phyloP scores from a whole-genome alignment of 345 rosid species.

The Eucalyptus cloeziana region DNA sequence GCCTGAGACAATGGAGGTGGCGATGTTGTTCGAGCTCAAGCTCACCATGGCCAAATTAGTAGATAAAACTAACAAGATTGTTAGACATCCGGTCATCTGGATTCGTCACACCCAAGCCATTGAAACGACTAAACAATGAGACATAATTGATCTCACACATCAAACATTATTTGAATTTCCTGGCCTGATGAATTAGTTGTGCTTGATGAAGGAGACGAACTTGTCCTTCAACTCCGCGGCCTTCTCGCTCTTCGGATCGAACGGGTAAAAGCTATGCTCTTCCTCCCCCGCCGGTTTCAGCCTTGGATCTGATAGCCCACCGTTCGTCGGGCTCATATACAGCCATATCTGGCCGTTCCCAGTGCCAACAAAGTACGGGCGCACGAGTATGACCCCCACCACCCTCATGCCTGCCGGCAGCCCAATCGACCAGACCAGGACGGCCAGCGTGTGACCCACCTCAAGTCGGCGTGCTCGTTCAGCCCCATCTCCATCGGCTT shows the following conservation, averaged over 20 bases:
- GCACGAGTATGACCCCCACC: slow-evolving; percentile 1
- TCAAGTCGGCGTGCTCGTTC: slow-evolving; percentile 4
- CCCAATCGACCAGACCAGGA: slow-evolving; percentile 2
- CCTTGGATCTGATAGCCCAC: slow-evolving; percentile 17
- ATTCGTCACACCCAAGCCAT: neutral
- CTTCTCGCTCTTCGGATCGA: neutral
- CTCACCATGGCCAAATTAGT: neutral
- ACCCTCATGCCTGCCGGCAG: slow-evolving; percentile 1
- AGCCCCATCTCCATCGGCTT: neutral
- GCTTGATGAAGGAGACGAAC: slow-evolving; percentile 1
- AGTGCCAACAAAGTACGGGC: slow-evolving; percentile 17
- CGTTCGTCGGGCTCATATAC: slow-evolving; percentile 16
- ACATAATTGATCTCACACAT: neutral
- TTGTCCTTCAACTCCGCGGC: neutral
- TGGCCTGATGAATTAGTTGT: neutral
- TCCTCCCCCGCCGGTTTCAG: slow-evolving; percentile 15
- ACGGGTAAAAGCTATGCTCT: too few species aligned
- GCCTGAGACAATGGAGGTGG: neutral
- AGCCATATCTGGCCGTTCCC: slow-evolving; percentile 5
- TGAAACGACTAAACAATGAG: neutral
- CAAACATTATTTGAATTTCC: neutral
- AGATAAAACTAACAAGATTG: neutral
- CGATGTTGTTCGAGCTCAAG: neutral
- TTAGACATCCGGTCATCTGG: neutral
- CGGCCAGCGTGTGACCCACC: slow-evolving; percentile 1